Percentiles rank a stretch among this genome's conserved stretches.
phyloP scores from a whole-genome alignment of 306 rosid species.

The Casuarina cunninghamiana region DNA sequence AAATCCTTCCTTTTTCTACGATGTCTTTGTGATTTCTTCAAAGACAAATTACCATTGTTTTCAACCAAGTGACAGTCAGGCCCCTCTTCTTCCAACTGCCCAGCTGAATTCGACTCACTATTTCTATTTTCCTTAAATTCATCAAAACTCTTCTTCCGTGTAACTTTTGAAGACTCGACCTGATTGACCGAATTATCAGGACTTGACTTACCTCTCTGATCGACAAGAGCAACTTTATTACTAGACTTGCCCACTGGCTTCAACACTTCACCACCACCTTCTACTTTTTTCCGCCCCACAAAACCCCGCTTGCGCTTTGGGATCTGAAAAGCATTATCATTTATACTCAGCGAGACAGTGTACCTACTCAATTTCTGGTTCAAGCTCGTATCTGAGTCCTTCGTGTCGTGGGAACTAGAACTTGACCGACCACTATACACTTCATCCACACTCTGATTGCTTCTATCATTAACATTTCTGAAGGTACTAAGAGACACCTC shows the following conservation, averaged over 20 bases:
- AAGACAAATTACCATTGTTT: conserved; percentile 51
- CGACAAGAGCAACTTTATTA: conserved; percentile 37
- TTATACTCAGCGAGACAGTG: conserved; percentile 47
- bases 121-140: conserved; percentile 43
- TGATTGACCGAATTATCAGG: conserved; percentile 42
- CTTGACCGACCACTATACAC: conserved; percentile 38
- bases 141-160: conserved; percentile 34
- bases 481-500: conserved; percentile 75
- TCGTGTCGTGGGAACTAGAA: conserved; percentile 45
- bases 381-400: conserved; percentile 42
- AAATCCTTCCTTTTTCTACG: conserved; percentile 44
- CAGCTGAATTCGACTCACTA: conserved; percentile 47
- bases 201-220: conserved; percentile 44
- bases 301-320: conserved; percentile 86
- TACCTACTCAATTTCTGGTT: conserved; percentile 47
- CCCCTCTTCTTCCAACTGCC: conserved; percentile 43
- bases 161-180: conserved; percentile 37
- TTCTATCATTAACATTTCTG: conserved; percentile 59
- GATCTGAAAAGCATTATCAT: conserved; percentile 49
- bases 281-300: conserved; percentile 67
- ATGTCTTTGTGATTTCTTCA: conserved; percentile 50
- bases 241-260: conserved; percentile 41
- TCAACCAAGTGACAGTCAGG: conserved; percentile 42
- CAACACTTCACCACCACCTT: conserved; percentile 35
- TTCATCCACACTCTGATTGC: conserved; percentile 47